These are phyloP conservation scores for Ophiostoma angusticollis DNA, from an alignment of 2,329 filamentous ascomycete species.

Conservation along the genomic window DNA sequence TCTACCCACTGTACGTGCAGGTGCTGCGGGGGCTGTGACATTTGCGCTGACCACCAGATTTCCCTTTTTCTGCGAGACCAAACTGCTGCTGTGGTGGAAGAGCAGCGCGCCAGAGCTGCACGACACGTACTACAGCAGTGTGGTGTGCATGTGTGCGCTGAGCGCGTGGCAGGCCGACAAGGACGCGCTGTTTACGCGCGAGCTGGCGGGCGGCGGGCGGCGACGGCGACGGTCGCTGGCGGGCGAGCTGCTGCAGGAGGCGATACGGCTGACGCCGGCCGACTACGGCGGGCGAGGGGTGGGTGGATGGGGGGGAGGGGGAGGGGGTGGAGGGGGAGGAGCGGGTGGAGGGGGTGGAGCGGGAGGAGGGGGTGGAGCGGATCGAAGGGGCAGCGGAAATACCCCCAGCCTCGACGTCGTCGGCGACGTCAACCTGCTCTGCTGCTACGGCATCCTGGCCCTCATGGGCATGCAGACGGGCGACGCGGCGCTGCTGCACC, in stretches of 20 bases:
- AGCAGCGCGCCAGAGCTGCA: not conserved
- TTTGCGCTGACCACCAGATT: not conserved
- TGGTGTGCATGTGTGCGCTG: conserved; percentile 7
- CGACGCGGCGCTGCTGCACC: conserved; percentile 8
- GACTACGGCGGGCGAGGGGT: not conserved
- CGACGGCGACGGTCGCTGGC: not conserved
- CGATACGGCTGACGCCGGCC: not conserved
- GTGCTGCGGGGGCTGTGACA: too few relatives aligned
- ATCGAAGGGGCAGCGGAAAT: too few relatives aligned
- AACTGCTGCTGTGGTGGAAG: conserved; percentile 4
- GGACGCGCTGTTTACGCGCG: conserved; percentile 3
- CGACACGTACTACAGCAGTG: conserved; percentile 1
- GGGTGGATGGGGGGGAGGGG: too few relatives aligned
- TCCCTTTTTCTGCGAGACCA: conserved; percentile 7
- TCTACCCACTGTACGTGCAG: conserved; percentile 4
- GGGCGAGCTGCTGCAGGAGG: not conserved
- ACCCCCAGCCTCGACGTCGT: too few relatives aligned
- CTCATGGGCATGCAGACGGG: conserved; percentile 7
- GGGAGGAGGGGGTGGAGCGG: too few relatives aligned
- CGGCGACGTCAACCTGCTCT: not conserved
- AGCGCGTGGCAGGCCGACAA: conserved; percentile 2
- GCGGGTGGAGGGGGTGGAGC: too few relatives aligned
- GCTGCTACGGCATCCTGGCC: conserved; percentile 2
- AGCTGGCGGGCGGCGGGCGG: not conserved
- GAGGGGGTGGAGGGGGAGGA: too few relatives aligned